These are phyloP conservation scores for Chaetothyriales sp. DNA, from an alignment of 2,329 filamentous ascomycete genomes.

Conservation along the genomic window DNA sequence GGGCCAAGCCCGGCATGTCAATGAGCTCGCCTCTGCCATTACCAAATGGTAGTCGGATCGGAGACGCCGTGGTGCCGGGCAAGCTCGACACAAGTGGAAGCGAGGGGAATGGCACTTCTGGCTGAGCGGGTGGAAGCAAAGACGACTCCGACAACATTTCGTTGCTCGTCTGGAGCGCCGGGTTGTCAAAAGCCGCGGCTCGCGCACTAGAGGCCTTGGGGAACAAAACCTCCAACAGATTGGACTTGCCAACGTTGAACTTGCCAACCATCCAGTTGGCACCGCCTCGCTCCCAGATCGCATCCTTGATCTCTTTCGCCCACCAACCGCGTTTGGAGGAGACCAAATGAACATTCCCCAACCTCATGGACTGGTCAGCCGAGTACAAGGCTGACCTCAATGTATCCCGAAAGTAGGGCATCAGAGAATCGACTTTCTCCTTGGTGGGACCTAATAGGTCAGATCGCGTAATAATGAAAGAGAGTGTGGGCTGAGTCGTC, in stretches of 20 bases:
- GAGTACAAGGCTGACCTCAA: slow-evolving; percentile 62
- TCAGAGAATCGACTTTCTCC: slow-evolving; percentile 65
- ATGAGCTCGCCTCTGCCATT: slow-evolving; percentile 71
- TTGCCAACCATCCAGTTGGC: slow-evolving; percentile 96
- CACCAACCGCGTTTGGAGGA: slow-evolving; percentile 82
- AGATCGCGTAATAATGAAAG: slow-evolving; percentile 78
- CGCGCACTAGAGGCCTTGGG: slow-evolving; percentile 54
- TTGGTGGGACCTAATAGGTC: slow-evolving; percentile 76
- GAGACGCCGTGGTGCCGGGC: slow-evolving; percentile 86
- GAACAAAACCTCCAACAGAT: slow-evolving; percentile 73
- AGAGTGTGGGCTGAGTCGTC: slow-evolving; percentile 41
- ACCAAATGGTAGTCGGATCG: slow-evolving; percentile 83
- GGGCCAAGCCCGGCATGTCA: slow-evolving; percentile 72
- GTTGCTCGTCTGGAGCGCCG: slow-evolving; percentile 17
- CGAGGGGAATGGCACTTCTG: slow-evolving; percentile 58
- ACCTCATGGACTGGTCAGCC: slow-evolving; percentile 51
- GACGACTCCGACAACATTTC: slow-evolving; percentile 22
- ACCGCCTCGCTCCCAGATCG: slow-evolving; percentile 69
- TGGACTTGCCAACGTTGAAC: slow-evolving; percentile 93
- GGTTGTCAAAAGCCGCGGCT: slow-evolving; percentile 20
- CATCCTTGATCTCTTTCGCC: slow-evolving; percentile 71
- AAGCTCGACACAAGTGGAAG: slow-evolving; percentile 79
- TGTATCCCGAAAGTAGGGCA: slow-evolving; percentile 69
- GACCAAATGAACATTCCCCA: slow-evolving; percentile 77
- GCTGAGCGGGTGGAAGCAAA: slow-evolving; percentile 61